phyloP scores from a whole-genome alignment of 805 yeast species.

The Candida hispaniensis region DNA sequence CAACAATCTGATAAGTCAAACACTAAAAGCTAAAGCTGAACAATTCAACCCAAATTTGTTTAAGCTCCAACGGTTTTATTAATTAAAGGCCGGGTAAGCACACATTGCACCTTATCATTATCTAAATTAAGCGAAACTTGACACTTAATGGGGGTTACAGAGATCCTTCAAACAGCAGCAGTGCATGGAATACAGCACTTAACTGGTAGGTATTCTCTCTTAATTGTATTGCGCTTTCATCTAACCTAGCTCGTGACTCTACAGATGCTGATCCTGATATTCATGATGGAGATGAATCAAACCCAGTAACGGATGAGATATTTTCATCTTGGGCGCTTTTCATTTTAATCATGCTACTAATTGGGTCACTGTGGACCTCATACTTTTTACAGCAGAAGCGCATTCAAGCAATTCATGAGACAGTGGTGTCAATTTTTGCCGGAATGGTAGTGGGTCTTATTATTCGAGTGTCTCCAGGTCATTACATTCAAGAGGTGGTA shows the following conservation, averaged over 20 bases:
- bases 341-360: constrained; percentile 66
- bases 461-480: constrained; percentile 88
- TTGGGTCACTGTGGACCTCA: constrained; percentile 89
- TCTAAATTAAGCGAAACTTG: too few relatives aligned
- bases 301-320: constrained; percentile 88
- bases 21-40: too few relatives aligned
- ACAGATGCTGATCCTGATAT: constrained; percentile 32
- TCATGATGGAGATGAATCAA: constrained; percentile 45
- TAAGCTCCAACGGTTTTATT: too few relatives aligned
- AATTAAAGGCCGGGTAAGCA: too few relatives aligned
- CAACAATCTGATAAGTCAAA: too few relatives aligned
- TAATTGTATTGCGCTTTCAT: too few relatives aligned
- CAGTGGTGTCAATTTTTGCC: constrained; percentile 88
- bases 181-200: too few relatives aligned
- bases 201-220: too few relatives aligned
- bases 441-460: constrained; percentile 94
- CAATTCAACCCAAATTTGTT: too few relatives aligned
- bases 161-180: too few relatives aligned
- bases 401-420: constrained; percentile 94
- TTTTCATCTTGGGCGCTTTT: constrained; percentile 96
- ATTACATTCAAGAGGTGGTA: constrained; percentile 92
- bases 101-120: too few relatives aligned
- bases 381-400: constrained; percentile 84
- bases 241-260: constrained; percentile 25
- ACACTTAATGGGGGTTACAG: too few relatives aligned